A percentile compares a stretch with the other conserved stretches of the same genome.
Conservation (phyloP, 2,329 filamentous ascomycete species). For the Fusarium domesticum region DNA sequence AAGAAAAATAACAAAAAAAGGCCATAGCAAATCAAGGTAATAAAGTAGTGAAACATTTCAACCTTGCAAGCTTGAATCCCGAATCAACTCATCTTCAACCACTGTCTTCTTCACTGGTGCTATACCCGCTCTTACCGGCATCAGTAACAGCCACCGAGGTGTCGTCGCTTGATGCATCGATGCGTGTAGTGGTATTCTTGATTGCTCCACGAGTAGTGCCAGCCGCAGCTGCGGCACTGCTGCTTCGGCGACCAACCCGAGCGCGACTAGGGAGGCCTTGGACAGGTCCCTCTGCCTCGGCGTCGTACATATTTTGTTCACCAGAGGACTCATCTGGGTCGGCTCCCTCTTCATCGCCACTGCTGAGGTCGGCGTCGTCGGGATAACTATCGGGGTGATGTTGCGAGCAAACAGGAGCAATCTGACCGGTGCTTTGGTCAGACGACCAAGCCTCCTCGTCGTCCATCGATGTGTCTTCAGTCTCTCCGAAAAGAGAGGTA, state of each 20-base stretch:
- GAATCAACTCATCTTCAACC: no score
- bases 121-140: slow-evolving; percentile 39
- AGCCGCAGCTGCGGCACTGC: slow-evolving; percentile 35
- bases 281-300: slow-evolving; percentile 9
- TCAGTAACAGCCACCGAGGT: slow-evolving; percentile 43
- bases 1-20: no score
- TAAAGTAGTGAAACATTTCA: slow-evolving; percentile 6
- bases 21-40: no score
- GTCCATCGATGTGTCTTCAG: slow-evolving; percentile 32
- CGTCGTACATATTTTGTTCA: slow-evolving; percentile 32
- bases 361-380: slow-evolving; percentile 39
- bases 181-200: slow-evolving; percentile 32
- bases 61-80: no score
- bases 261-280: slow-evolving; percentile 20
- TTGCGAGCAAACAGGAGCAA: slow-evolving; percentile 21
- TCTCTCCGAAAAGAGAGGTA: neutral
- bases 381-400: slow-evolving; percentile 43
- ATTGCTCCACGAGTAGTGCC: slow-evolving; percentile 32
- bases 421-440: slow-evolving; percentile 33
- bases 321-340: slow-evolving; percentile 37
- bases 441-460: slow-evolving; percentile 31
- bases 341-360: slow-evolving; percentile 42
- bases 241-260: slow-evolving; percentile 20
- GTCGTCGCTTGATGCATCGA: slow-evolving; percentile 25
- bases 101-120: slow-evolving; percentile 35